Percentiles rank a stretch among this genome's conserved stretches.
Conservation (phyloP, 1,139 yeast genomes). For the Candida anutae region DNA sequence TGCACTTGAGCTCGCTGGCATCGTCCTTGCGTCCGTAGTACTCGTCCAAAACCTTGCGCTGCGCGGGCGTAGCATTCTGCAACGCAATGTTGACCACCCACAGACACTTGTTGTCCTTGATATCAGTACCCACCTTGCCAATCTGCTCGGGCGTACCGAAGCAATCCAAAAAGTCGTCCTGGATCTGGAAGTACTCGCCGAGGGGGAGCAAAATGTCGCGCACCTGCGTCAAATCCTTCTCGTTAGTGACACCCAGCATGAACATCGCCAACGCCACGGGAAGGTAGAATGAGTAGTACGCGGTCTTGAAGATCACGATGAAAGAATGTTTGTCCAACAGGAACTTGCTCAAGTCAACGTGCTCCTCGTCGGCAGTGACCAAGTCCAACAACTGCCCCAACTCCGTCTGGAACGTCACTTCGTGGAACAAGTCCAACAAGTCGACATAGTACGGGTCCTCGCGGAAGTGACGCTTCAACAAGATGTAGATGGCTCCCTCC, state of each 20-base stretch:
- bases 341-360: conserved; percentile 81
- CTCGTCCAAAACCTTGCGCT: conserved; percentile 72
- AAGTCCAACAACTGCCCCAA: conserved; percentile 93
- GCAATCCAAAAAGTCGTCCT: conserved; percentile 95
- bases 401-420: conserved; percentile 95
- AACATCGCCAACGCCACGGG: conserved; percentile 97
- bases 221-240: conserved; percentile 78
- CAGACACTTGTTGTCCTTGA: conserved; percentile 96
- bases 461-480: conserved; percentile 85
- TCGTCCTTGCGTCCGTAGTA: conserved; percentile 85
- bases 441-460: conserved; percentile 79
- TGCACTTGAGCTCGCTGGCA: conserved; percentile 62
- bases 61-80: conserved; percentile 68
- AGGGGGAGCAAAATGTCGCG: conserved; percentile 82
- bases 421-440: conserved; percentile 85
- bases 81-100: conserved; percentile 96
- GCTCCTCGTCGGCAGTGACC: conserved; percentile 95
- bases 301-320: conserved; percentile 94
- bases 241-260: conserved; percentile 72
- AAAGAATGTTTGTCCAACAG: conserved; percentile 86
- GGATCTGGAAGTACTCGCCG: conserved; percentile 98
- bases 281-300: conserved; percentile 92
- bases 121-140: conserved; percentile 98
- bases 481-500: conserved; percentile 86
- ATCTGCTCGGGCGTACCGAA: conserved; percentile 96